phyloP scores from a whole-genome alignment of 1,139 yeast genomes.

The Magnusiomyces ingens region DNA sequence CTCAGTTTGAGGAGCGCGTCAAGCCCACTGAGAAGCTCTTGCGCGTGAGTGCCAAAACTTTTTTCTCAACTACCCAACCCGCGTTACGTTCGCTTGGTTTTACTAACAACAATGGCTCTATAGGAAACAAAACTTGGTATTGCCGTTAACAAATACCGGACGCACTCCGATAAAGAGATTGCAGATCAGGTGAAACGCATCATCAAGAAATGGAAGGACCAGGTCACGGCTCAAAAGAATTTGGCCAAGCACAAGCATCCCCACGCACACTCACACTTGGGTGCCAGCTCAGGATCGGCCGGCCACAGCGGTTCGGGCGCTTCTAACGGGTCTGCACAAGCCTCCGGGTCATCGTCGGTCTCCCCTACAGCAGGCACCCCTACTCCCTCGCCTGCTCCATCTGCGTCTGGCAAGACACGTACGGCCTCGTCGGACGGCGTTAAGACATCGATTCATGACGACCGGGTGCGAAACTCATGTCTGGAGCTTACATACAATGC shows the following conservation, averaged over 20 bases:
- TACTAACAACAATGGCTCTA: neutral
- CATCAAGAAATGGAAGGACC: constrained; percentile 85
- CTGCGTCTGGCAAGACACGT: constrained; percentile 41
- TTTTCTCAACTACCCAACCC: neutral
- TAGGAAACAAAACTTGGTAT: constrained; percentile 95
- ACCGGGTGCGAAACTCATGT: constrained; percentile 77
- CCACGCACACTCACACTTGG: constrained; percentile 5
- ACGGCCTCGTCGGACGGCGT: constrained; percentile 79
- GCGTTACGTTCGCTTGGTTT: neutral
- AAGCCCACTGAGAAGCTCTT: constrained; percentile 78
- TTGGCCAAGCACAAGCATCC: constrained; percentile 7
- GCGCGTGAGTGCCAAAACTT: constrained; percentile 39
- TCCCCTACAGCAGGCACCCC: constrained; percentile 15
- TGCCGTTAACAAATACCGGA: constrained; percentile 81
- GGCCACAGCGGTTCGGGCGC: constrained; percentile 6
- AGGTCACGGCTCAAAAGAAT: constrained; percentile 67
- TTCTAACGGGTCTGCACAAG: constrained; percentile 11
- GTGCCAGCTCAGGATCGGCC: too few relatives aligned
- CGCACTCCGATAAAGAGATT: constrained; percentile 60
- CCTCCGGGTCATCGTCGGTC: constrained; percentile 15
- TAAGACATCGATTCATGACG: constrained; percentile 58
- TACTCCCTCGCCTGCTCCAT: constrained; percentile 17
- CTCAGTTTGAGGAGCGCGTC: constrained; percentile 62
- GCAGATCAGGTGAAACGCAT: constrained; percentile 68
- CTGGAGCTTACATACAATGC: constrained; percentile 82